A percentile compares a stretch with the other conserved stretches of the same genome.
phyloP scores from a whole-genome alignment of 306 rosid genomes.

The Malus sieversii region DNA sequence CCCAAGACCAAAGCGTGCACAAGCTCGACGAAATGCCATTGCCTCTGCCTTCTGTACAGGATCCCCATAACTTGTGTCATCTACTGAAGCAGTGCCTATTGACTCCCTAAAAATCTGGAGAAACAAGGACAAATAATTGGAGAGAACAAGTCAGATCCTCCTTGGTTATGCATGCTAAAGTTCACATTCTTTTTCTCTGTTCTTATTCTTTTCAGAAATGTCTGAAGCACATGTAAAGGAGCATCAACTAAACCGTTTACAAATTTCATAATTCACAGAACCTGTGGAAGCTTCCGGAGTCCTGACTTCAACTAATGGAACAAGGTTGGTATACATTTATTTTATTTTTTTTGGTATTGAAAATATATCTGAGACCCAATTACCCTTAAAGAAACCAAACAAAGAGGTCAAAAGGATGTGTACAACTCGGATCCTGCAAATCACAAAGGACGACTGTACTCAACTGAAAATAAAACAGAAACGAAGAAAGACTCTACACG shows the following conservation, averaged over 20 bases:
- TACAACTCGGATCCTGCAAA: neutral
- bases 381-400: too few species aligned
- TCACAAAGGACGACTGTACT: too few species aligned
- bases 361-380: neutral
- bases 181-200: neutral
- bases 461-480: too few species aligned
- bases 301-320: neutral
- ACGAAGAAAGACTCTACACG: too few species aligned
- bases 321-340: neutral
- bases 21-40: slow-evolving; percentile 92
- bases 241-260: neutral
- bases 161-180: neutral
- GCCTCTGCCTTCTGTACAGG: slow-evolving; percentile 91
- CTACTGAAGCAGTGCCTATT: slow-evolving; percentile 64
- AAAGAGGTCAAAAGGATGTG: neutral
- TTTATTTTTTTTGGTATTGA: neutral
- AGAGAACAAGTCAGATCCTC: neutral
- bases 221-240: neutral
- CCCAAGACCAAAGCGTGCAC: slow-evolving; percentile 81
- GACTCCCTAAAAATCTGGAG: slow-evolving; percentile 71
- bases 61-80: slow-evolving; percentile 72
- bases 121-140: neutral
- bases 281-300: neutral
- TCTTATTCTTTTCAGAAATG: neutral
- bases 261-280: neutral